Evolutionary conservation across 179 eudicot species (phyloP), one percentile per base, ranked within the genome.

Genomic region (Camellia oleifera): DNA sequence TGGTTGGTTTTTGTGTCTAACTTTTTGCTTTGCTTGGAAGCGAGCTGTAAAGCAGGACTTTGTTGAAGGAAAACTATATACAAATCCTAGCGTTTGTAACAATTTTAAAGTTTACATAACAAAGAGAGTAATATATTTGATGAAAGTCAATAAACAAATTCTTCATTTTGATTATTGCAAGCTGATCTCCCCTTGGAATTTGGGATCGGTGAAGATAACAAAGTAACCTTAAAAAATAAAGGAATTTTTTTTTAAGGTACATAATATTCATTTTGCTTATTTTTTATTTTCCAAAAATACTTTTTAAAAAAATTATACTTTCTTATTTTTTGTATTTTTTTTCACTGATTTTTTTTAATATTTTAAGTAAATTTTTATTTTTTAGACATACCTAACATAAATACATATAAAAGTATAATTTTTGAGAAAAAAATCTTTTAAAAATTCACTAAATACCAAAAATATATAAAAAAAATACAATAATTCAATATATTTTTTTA

Each of bases 21-120:
- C 62, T 52, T 40, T 77, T 23, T 4, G 2, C 4, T 7, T 42
- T 45, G 12, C 18, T 40, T 15, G 50, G 48, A n/a, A 9, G 78
- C 70, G 72, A 84, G 85, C 90, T 88, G 92, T 89, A 86, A 89
- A 88, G 88, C 85, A 82, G 87, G 83, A 69, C 77, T 66, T 77
- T 88, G 88, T 71, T 69, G 77, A 69, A 60, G 62, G 70, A 88
- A 89, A 85, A 84, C 81, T 54, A 62, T 54, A 62, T 71, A 82
- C 90, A 84, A 71, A 68, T 81, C 54, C 60, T 50, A n/a, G 4
- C 0, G 0, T 13, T 9, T 0, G n/a, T 7, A 77, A 11, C 61
- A 76, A 17, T 45, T 61, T 17, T 45, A 57, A 76, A 76, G 67
- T 75, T 3, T 46, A 57, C 20, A 13, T 40, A 67, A 26, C 4